Base-by-base conservation (phyloP, 2,329 filamentous ascomycete genomes). In the Fusarium chlamydosporum region DNA sequence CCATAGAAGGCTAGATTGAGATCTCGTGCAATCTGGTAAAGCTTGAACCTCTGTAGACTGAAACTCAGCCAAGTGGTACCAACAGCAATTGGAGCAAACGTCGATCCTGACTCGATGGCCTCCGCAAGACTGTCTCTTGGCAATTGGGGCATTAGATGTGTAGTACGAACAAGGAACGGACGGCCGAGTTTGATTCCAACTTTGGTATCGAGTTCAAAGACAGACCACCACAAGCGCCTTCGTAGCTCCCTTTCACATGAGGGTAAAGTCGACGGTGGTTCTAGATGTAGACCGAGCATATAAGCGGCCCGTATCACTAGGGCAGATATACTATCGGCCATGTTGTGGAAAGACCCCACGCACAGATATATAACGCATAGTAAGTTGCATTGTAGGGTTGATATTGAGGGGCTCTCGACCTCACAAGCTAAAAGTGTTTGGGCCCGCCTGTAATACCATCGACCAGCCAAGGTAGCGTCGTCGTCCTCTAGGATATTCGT, bases 371-470 rank as follows among this genome's bases (percentile, higher is more conserved):
- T 13, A 0, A 10, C 59, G 5, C 61, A 64, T 4, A 64, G 50
- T 0, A 64, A 3, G 23, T 64, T 33, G 3, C 61, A 64, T 4
- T 64, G 61, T 4, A 64, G 13, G 1, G 61, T 64, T 4, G 61
- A 64, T 0, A 64, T 29, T 4, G 61, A 64, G 1, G 61, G 61
- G 1, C 61, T 64, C 11, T 64, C 61, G 0, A 64, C 38, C 9
- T 64, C 61, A 2, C 51, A 64, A 0, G 61, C 59, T 10, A 64
- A 11, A 1, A 64, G 61, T 1, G 58, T 37, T n/a, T 64, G 59
- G 2, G 61, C 61, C 10, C 61, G 40, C 4, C 59, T n/a, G 5
- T 64, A 64, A 7, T 64, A 64, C 61, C 61, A 64, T 6, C 61
- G 15, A 1, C 61, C 61, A 9, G 61, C 61, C 13, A 64, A 29